Conservation (phyloP, 768 basidiomycete genomes). For the Leccinum rimulosum region DNA sequence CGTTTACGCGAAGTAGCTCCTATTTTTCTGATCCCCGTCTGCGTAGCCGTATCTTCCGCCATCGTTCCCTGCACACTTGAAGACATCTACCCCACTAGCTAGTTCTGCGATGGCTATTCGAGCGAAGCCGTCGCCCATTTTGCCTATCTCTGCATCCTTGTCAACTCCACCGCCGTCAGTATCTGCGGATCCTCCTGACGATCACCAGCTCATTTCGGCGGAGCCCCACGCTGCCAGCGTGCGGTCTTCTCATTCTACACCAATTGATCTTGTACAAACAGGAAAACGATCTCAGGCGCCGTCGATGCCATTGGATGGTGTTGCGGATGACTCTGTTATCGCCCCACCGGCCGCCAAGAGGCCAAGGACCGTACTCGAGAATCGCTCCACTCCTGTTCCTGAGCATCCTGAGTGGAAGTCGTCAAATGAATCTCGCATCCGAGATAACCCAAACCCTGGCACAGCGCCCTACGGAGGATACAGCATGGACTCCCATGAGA, state of each 20-base stretch:
- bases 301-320: slow-evolving; percentile 29
- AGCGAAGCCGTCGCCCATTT: slow-evolving; percentile 45
- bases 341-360: slow-evolving; percentile 27
- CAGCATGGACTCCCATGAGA: neutral
- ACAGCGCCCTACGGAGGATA: neutral
- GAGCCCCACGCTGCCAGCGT: slow-evolving; percentile 10
- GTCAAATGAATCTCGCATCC: slow-evolving; percentile 6
- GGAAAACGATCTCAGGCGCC: slow-evolving; percentile 30
- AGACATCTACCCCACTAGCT: slow-evolving; percentile 52
- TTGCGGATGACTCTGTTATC: slow-evolving; percentile 7
- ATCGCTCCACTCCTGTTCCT: neutral
- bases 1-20: slow-evolving; percentile 1
- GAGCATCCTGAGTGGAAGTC: neutral
- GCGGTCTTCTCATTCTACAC: slow-evolving; percentile 16
- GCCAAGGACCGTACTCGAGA: slow-evolving; percentile 13
- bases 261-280: slow-evolving; percentile 13
- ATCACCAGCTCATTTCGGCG: slow-evolving; percentile 8
- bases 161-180: slow-evolving; percentile 27
- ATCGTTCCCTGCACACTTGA: slow-evolving; percentile 51
- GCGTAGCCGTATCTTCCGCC: slow-evolving; percentile 49
- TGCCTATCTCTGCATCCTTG: slow-evolving; percentile 23
- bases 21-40: slow-evolving; percentile 13
- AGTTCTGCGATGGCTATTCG: slow-evolving; percentile 22
- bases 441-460: slow-evolving; percentile 2
- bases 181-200: slow-evolving; percentile 18